A percentile compares a stretch with the other conserved stretches of the same genome.
Conservation (phyloP, 148 eudicot species). For the Drosera capensis region DNA sequence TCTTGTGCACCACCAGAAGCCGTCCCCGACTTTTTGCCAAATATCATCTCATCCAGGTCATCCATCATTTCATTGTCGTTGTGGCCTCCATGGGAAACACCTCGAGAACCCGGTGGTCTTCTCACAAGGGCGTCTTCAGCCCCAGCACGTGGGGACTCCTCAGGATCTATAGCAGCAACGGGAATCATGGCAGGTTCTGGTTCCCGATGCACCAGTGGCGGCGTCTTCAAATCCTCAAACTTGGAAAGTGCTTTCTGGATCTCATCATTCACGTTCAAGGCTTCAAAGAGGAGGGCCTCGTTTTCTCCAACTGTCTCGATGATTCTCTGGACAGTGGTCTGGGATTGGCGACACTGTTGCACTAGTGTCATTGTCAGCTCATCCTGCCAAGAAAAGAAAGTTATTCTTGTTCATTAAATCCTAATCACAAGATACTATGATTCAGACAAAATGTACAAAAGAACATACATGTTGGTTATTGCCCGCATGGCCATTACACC, state of each 20-base stretch:
- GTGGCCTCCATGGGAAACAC: slow-evolving; percentile 30
- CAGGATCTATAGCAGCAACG: slow-evolving; percentile 82
- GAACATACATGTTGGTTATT: no score
- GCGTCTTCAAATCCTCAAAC: slow-evolving; percentile 65
- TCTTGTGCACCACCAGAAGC: slow-evolving; percentile 33
- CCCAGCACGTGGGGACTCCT: slow-evolving; percentile 54
- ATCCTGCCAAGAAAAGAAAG: slow-evolving; percentile 36
- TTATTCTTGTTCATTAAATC: background rate
- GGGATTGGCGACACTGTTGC: slow-evolving; percentile 74
- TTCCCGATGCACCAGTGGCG: slow-evolving; percentile 25
- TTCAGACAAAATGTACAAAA: no score
- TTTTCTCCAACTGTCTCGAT: slow-evolving; percentile 77
- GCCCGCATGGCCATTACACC: no score
- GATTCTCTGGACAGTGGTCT: slow-evolving; percentile 56
- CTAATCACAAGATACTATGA: background rate
- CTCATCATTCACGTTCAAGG: slow-evolving; percentile 88
- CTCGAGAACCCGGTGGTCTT: slow-evolving; percentile 34
- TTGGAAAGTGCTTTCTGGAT: slow-evolving; percentile 67
- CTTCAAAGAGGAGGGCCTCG: slow-evolving; percentile 91
- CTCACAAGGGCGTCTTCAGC: slow-evolving; percentile 59
- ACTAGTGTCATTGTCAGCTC: slow-evolving; percentile 79
- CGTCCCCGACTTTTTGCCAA: slow-evolving; percentile 54
- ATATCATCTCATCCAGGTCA: slow-evolving; percentile 95
- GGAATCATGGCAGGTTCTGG: slow-evolving; percentile 90
- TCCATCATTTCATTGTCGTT: slow-evolving; percentile 78